Evolutionary conservation across 768 basidiomycete species (phyloP), one percentile per base, ranked within the genome.

Genomic region (Chalciporus pseudorubinellus): DNA sequence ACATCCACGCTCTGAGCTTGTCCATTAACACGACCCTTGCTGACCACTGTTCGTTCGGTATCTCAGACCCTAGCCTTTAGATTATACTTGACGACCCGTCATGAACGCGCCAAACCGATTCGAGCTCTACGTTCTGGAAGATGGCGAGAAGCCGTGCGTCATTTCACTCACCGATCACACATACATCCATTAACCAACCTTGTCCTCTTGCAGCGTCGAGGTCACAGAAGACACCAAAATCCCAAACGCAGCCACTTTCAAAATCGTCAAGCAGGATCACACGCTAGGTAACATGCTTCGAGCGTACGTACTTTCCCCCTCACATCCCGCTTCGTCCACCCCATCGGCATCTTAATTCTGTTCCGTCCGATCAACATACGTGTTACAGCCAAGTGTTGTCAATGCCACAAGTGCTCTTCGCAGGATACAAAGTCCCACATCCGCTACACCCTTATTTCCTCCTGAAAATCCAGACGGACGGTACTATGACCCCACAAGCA

Each of bases 401-500:
- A 8, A 88, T 89, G 81, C 87, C 91, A 6, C 78, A 85, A 58
- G 84, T 98, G 58, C 84, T 94, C 54, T 98, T 98, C 66, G 95
- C 95, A 1, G 97, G 97, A 2, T 98, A 98, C 84, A 93, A 95
- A 74, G 92, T 94, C 34, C 95, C 95, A 0, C 97, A 98, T 63
- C 95, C 97, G 1, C 83, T 95, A 19, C 92, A 97, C 57, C 93
- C 95, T 8, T 81, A 94, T 68, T 95, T 98, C 72, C 77, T 91
- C 51, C 82, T 99, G 70, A 98, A 97, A 70, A 83, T 98, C 49
- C 97, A 98, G 72, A 98, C 95, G 2, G 93, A 98, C 69, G 92
- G 93, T 20, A 77, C 82, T 1, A 71, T 85, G 41, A 89, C 94
- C 16, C 93, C 95, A 1, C 81, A 91, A 58, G 82, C 79, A 19